These are phyloP conservation scores for Aspergillus persii DNA, from an alignment of 2,329 filamentous ascomycete genomes.

Conservation along the genomic window DNA sequence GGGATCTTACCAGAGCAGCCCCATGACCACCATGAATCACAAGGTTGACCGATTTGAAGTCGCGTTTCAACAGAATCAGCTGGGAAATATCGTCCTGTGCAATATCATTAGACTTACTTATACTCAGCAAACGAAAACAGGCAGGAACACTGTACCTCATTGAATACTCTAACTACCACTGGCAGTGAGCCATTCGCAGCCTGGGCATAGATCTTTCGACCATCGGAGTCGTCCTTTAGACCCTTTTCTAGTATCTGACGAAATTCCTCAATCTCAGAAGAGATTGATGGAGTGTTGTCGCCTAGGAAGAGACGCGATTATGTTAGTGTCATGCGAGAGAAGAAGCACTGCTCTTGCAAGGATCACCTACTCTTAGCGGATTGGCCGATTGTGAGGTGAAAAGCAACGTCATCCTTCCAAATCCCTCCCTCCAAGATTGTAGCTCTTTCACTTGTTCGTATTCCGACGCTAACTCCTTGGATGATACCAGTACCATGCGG, in stretches of 20 bases:
- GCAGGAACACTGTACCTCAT: not conserved
- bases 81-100: not conserved
- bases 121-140: not conserved
- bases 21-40: not conserved
- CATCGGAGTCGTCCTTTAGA: not conserved
- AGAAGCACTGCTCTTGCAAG: too few species aligned
- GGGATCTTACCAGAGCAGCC: not conserved
- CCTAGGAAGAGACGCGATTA: not conserved
- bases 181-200: not conserved
- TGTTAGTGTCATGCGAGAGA: too few species aligned
- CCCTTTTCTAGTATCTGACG: not conserved
- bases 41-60: not conserved
- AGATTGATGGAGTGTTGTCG: not conserved
- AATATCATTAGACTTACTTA: not conserved
- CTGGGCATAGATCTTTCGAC: not conserved
- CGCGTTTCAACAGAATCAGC: not conserved
- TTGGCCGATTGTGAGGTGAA: conserved; percentile 4
- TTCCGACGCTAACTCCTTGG: not conserved
- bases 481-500: not conserved
- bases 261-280: not conserved
- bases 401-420: conserved; percentile 1
- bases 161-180: not conserved
- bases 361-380: not conserved
- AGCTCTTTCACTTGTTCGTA: not conserved
- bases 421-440: conserved; percentile 22